These are phyloP conservation scores for Microcera coccophila DNA, from an alignment of 2,329 filamentous ascomycete species.

Conservation along the genomic window DNA sequence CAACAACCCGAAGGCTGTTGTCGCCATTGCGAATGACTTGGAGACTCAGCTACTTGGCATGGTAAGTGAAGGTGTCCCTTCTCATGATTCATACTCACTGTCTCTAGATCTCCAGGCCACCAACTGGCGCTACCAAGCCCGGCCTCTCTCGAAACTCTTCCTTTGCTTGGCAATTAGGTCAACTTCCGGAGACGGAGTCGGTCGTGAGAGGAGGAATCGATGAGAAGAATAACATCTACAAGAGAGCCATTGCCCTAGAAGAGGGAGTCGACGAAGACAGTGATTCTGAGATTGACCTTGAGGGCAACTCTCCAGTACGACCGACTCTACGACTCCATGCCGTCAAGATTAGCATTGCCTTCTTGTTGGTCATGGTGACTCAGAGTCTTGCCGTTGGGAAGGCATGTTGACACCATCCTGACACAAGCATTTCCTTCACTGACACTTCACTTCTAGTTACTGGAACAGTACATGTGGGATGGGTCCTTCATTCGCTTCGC, in stretches of 20 bases:
- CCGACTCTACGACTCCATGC: conserved; percentile 23
- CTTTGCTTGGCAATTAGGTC: too few species aligned
- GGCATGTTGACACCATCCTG: conserved; percentile 8
- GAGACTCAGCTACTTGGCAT: conserved; percentile 25
- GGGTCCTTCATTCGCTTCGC: too few species aligned
- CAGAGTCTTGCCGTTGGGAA: conserved; percentile 24
- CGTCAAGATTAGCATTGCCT: conserved; percentile 23
- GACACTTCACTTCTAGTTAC: conserved; percentile 15
- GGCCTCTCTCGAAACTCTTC: too few species aligned
- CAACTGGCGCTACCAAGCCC: conserved; percentile 25
- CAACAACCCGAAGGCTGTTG: conserved; percentile 18
- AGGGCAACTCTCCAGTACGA: conserved; percentile 16
- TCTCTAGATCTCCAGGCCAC: conserved; percentile 4
- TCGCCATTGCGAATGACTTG: conserved; percentile 22
- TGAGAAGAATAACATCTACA: conserved; percentile 24
- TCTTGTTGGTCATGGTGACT: conserved; percentile 24
- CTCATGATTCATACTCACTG: neutral
- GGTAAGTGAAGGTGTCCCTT: conserved; percentile 13
- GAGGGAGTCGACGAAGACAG: conserved; percentile 21
- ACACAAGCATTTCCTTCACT: conserved; percentile 13
- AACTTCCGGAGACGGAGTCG: conserved; percentile 22
- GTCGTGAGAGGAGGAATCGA: conserved; percentile 25
- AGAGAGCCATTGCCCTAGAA: conserved; percentile 23
- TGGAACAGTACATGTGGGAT: too few species aligned
- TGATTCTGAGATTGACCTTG: conserved; percentile 21